These are phyloP conservation scores for Carallia pectinifolia DNA, from an alignment of 345 rosid genomes.

Conservation along the genomic window DNA sequence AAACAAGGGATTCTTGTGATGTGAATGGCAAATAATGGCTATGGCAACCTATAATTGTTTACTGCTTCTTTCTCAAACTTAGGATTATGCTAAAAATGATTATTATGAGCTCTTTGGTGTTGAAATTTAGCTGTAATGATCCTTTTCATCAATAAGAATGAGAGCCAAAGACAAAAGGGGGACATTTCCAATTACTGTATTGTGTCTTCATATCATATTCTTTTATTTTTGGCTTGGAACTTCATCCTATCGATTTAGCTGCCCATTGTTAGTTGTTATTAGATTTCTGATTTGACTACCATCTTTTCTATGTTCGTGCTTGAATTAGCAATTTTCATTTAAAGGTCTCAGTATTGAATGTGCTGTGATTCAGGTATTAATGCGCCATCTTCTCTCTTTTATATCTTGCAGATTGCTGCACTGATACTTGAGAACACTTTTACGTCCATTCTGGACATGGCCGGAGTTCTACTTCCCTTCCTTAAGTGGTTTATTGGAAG, in stretches of 20 bases:
- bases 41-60: background rate
- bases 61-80: background rate
- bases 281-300: no score
- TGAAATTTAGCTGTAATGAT: background rate
- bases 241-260: no score
- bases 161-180: no score
- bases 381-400: conserved; percentile 12
- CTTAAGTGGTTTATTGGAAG: conserved; percentile 97
- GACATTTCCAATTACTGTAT: no score
- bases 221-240: no score
- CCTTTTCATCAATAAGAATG: background rate
- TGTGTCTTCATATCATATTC: no score
- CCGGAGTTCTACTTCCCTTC: conserved; percentile 89
- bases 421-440: conserved; percentile 93
- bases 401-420: conserved; percentile 56
- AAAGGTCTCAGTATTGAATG: background rate
- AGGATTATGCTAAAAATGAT: background rate
- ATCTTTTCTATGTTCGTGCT: no score
- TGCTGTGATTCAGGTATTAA: background rate
- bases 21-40: background rate
- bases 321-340: background rate
- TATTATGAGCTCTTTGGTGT: background rate
- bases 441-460: conserved; percentile 98
- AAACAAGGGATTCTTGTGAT: background rate
- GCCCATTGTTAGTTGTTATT: no score